These are phyloP conservation scores for Boletus sp. DNA, from an alignment of 768 basidiomycete genomes.

Conservation along the genomic window DNA sequence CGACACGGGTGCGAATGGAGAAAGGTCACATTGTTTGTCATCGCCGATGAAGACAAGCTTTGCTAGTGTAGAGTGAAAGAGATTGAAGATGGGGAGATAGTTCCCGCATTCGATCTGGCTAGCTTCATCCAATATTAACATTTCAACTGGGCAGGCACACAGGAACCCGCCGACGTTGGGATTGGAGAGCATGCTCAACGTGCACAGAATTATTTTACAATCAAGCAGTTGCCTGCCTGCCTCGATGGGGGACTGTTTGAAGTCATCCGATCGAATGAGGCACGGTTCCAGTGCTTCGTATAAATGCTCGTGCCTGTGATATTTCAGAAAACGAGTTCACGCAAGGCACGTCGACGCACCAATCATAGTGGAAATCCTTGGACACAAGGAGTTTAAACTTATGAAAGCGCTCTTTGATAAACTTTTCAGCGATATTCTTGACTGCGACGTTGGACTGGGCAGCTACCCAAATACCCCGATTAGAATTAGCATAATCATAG, in stretches of 20 bases:
- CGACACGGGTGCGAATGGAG: not conserved
- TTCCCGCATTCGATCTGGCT: constrained; percentile 43
- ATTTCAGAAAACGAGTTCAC: not conserved
- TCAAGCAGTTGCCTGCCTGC: constrained; percentile 26
- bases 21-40: constrained; percentile 33
- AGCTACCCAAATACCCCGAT: constrained; percentile 35
- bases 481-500: constrained; percentile 4
- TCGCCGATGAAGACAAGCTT: constrained; percentile 42
- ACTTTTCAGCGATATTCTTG: constrained; percentile 51
- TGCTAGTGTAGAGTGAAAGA: constrained; percentile 23
- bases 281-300: constrained; percentile 34
- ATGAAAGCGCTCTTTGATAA: constrained; percentile 30
- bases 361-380: constrained; percentile 44
- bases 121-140: constrained; percentile 46
- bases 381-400: constrained; percentile 44
- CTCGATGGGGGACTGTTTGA: constrained; percentile 16
- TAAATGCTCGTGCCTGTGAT: constrained; percentile 48
- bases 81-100: constrained; percentile 36
- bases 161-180: constrained; percentile 13
- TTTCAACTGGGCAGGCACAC: constrained; percentile 33
- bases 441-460: constrained; percentile 52
- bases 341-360: constrained; percentile 28
- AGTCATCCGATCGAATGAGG: constrained; percentile 38
- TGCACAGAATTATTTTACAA: constrained; percentile 42
- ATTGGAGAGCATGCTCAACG: constrained; percentile 45